Conservation (phyloP, 306 rosid species). For the Fagus sylvatica region DNA sequence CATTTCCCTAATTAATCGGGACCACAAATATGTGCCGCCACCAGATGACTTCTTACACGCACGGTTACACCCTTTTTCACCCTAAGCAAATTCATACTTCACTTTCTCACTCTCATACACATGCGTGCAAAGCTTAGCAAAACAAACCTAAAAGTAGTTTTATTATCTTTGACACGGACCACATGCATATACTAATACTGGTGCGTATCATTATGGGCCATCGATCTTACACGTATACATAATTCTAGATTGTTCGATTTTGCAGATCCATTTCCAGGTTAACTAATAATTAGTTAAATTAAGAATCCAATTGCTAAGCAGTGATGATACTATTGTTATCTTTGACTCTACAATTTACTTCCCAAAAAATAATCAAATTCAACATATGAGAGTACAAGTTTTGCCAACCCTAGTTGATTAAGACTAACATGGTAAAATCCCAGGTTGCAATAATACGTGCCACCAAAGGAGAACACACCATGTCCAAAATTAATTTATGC, state of each 20-base stretch:
- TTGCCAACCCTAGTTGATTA: no score
- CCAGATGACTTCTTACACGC: neutral
- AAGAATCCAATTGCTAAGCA: no score
- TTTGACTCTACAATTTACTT: no score
- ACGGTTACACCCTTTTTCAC: neutral
- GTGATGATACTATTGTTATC: no score
- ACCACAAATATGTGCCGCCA: neutral
- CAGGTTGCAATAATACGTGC: neutral
- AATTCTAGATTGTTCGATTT: slow-evolving; percentile 7
- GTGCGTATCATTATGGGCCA: slow-evolving; percentile 13
- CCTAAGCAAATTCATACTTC: neutral
- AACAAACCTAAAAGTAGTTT: slow-evolving; percentile 23
- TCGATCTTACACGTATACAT: slow-evolving; percentile 13
- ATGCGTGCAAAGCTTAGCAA: slow-evolving; percentile 31
- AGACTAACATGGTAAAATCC: neutral
- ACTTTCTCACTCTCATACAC: neutral
- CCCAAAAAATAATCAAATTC: no score
- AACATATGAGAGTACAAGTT: no score
- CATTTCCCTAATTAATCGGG: neutral
- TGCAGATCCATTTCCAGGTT: neutral
- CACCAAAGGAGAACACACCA: slow-evolving; percentile 8
- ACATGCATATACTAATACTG: slow-evolving; percentile 7
- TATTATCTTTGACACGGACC: slow-evolving; percentile 36
- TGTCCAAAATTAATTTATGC: neutral
- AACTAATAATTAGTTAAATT: slow-evolving; percentile 5